Percentiles rank a stretch among this genome's conserved stretches.
phyloP scores from a whole-genome alignment of 768 basidiomycete genomes.

The Neoboletus brunneissimus region DNA sequence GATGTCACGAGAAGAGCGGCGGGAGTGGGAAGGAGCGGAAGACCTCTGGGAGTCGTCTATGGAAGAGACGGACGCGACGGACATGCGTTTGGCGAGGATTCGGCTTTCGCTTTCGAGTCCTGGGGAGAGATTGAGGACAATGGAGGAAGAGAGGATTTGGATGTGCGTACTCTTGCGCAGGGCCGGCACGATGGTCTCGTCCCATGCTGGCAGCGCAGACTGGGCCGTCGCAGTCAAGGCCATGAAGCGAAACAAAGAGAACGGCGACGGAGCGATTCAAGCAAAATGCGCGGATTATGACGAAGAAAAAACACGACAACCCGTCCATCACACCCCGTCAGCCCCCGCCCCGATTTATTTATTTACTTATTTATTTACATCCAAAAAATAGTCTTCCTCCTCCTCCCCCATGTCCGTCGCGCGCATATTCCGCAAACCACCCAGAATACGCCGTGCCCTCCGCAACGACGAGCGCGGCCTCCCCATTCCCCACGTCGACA shows the following conservation, averaged over 20 bases:
- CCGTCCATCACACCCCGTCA: not conserved
- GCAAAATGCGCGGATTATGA: slow-evolving; percentile 2
- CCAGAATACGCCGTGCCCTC: slow-evolving; percentile 44
- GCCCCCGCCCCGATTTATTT: not conserved
- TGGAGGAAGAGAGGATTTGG: not conserved
- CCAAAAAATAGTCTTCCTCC: too few relatives aligned
- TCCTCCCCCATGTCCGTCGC: slow-evolving; percentile 19
- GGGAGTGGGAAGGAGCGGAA: slow-evolving; percentile 17
- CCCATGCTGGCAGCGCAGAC: slow-evolving; percentile 57
- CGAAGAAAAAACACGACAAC: not conserved
- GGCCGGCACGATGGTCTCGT: slow-evolving; percentile 78
- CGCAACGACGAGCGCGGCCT: slow-evolving; percentile 53
- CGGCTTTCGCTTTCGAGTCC: slow-evolving; percentile 81
- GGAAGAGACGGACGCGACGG: slow-evolving; percentile 65
- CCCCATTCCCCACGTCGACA: slow-evolving; percentile 67
- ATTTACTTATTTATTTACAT: slow-evolving; percentile 2
- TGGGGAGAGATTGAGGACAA: slow-evolving; percentile 28
- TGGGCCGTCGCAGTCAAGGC: slow-evolving; percentile 42
- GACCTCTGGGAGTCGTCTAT: slow-evolving; percentile 41
- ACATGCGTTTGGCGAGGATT: slow-evolving; percentile 73
- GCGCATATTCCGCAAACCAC: slow-evolving; percentile 54
- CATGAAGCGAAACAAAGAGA: slow-evolving; percentile 27
- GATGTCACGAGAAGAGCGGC: slow-evolving; percentile 22
- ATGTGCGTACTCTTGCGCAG: slow-evolving; percentile 65
- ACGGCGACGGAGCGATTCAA: not conserved